Evolutionary conservation across 2,329 filamentous ascomycete genomes (phyloP).

Genomic region (Fusarium miscanthi): DNA sequence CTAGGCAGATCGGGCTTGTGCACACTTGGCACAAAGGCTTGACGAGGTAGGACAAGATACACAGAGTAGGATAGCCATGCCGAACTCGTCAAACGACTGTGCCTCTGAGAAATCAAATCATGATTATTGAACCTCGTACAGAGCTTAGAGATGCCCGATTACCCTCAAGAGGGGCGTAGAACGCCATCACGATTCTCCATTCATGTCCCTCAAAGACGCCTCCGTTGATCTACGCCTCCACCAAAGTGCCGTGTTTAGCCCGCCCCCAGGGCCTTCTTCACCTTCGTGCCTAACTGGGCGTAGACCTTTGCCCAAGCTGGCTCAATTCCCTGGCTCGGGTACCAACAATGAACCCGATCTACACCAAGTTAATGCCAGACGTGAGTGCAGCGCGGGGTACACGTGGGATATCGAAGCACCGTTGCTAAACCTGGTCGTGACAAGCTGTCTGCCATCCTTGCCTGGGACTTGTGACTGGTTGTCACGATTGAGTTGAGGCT

Average conservation of each 20-base stretch:
- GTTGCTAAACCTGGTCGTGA: conserved; percentile 9
- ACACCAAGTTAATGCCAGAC: conserved; percentile 17
- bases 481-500: conserved; percentile 26
- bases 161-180: conserved; percentile 17
- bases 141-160: conserved; percentile 32
- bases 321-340: conserved; percentile 24
- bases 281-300: conserved; percentile 34
- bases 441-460: conserved; percentile 22
- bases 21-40: conserved; percentile 29
- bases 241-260: conserved; percentile 35
- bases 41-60: conserved; percentile 24
- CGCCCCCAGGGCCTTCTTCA: background rate
- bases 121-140: conserved; percentile 13
- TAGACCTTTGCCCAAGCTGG: conserved; percentile 33
- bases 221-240: conserved; percentile 40
- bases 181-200: conserved; percentile 11
- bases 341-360: conserved; percentile 36
- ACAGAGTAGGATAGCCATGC: conserved; percentile 22
- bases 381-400: conserved; percentile 38
- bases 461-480: conserved; percentile 14
- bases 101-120: background rate
- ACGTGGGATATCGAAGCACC: conserved; percentile 34
- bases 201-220: background rate
- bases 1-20: conserved; percentile 12
- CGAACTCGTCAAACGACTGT: conserved; percentile 12